These are phyloP conservation scores for Borealophlyctis nickersoniae DNA, from an alignment of 192 early-diverging fungal genomes.

Conservation along the genomic window DNA sequence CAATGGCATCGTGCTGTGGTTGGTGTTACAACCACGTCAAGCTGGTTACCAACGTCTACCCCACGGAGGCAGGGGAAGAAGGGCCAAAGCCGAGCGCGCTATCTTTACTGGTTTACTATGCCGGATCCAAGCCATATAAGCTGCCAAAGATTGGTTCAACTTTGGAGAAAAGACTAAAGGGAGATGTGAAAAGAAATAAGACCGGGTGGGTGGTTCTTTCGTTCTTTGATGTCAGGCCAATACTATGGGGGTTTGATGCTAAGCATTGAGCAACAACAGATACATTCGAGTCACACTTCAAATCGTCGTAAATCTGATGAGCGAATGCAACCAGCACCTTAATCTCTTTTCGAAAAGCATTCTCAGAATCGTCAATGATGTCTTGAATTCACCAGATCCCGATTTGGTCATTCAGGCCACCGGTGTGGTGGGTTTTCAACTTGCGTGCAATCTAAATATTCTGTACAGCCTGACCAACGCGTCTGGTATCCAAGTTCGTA, in stretches of 20 bases:
- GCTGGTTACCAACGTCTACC: constrained; percentile 49
- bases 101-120: constrained; percentile 86
- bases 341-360: constrained; percentile 81
- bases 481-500: constrained; percentile 47
- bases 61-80: constrained; percentile 55
- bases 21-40: constrained; percentile 37
- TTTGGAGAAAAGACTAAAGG: constrained; percentile 66
- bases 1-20: background rate
- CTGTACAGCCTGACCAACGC: background rate
- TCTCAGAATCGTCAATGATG: constrained; percentile 64
- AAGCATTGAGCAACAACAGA: too few relatives aligned
- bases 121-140: constrained; percentile 82
- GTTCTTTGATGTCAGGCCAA: too few relatives aligned
- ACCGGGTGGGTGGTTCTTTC: constrained; percentile 56
- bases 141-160: constrained; percentile 84
- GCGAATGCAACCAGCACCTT: constrained; percentile 67
- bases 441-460: background rate
- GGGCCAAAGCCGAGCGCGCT: constrained; percentile 76
- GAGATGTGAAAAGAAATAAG: constrained; percentile 61
- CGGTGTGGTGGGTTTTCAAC: constrained; percentile 45
- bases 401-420: constrained; percentile 60
- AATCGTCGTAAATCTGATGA: constrained; percentile 72
- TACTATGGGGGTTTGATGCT: too few relatives aligned
- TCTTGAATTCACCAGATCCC: constrained; percentile 53
- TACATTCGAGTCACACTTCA: constrained; percentile 66